Conservation (phyloP, 306 rosid species). For the Canavalia gladiata region DNA sequence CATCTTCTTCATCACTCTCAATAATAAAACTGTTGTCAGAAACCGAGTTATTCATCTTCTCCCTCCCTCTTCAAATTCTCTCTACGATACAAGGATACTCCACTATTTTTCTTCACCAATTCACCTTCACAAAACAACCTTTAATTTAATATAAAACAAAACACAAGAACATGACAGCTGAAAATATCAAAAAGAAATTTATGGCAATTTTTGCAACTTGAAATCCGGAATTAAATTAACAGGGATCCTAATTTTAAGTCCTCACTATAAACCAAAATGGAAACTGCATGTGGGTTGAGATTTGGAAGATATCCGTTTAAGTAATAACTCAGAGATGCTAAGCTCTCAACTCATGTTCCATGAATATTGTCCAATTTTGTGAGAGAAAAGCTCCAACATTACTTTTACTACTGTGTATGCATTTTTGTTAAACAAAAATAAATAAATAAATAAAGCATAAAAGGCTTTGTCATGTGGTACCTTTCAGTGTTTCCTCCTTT, state of each 20-base stretch:
- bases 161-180: background rate
- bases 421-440: slow-evolving; percentile 8
- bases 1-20: slow-evolving; percentile 87
- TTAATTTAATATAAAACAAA: background rate
- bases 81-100: background rate
- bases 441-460: background rate
- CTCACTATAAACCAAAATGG: background rate
- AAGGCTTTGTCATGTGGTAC: background rate
- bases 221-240: slow-evolving; percentile 11
- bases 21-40: slow-evolving; percentile 82
- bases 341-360: background rate
- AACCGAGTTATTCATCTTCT: slow-evolving; percentile 75
- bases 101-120: slow-evolving; percentile 2
- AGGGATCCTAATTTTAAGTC: slow-evolving; percentile 5
- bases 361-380: background rate
- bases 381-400: background rate
- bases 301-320: slow-evolving; percentile 8
- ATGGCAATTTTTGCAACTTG: background rate
- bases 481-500: background rate
- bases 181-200: background rate
- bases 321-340: background rate
- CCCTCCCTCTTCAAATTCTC: slow-evolving; percentile 31
- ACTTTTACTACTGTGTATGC: background rate
- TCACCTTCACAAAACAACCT: slow-evolving; percentile 45
- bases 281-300: slow-evolving; percentile 27